These are phyloP conservation scores for Gossypium schwendimanii DNA, from an alignment of 441 rosid species.

Conservation along the genomic window DNA sequence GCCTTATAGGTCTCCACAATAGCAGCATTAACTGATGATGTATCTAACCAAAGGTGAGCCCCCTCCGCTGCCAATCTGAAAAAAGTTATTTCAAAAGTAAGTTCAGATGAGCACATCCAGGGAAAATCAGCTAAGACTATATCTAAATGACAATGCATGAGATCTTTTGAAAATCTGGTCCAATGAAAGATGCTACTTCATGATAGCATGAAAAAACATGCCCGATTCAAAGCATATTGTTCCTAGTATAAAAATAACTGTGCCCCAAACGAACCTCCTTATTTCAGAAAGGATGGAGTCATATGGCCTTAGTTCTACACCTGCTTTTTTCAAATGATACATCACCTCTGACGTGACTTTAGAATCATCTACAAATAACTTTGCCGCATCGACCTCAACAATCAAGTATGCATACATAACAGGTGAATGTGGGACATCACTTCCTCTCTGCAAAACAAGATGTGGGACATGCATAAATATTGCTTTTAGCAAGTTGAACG, in stretches of 20 bases:
- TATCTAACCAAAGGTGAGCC: constrained; percentile 73
- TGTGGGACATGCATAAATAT: neutral
- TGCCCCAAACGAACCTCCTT: constrained; percentile 41
- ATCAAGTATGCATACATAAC: constrained; percentile 83
- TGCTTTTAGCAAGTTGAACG: neutral
- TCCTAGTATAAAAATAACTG: neutral
- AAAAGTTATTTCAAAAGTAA: constrained; percentile 11
- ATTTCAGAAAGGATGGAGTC: constrained; percentile 67
- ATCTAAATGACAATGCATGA: neutral
- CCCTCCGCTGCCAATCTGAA: constrained; percentile 74
- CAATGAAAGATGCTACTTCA: neutral
- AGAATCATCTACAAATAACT: constrained; percentile 57
- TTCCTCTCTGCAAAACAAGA: constrained; percentile 69
- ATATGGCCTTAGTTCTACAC: constrained; percentile 65
- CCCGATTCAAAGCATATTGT: neutral
- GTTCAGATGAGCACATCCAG: neutral
- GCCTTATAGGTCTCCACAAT: constrained; percentile 61
- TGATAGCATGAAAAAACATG: neutral
- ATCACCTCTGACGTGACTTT: constrained; percentile 73
- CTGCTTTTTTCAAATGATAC: constrained; percentile 67
- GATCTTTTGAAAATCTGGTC: neutral
- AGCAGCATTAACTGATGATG: constrained; percentile 77
- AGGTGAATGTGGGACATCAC: constrained; percentile 93
- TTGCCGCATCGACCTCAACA: constrained; percentile 63
- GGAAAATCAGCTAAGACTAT: neutral